Percentiles rank a stretch among this genome's conserved stretches.
These are phyloP conservation scores for Neofusicoccum parvum DNA, from an alignment of 2,329 filamentous ascomycete species.

Conservation along the genomic window DNA sequence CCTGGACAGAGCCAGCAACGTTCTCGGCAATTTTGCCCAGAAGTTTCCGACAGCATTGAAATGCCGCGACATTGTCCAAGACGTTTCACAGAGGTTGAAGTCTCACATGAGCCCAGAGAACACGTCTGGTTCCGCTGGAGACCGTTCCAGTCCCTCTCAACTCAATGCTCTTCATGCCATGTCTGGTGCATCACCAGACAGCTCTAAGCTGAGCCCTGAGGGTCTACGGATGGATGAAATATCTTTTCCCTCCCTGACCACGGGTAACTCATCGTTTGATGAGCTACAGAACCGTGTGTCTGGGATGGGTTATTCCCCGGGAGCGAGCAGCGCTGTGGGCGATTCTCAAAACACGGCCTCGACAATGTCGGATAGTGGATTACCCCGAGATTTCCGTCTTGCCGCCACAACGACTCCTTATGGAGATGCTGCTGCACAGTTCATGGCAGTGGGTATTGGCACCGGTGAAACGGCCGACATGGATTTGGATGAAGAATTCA, in stretches of 20 bases:
- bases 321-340: not conserved
- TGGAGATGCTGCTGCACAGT: slow-evolving; percentile 12
- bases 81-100: slow-evolving; percentile 6
- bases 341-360: not conserved
- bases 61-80: slow-evolving; percentile 21
- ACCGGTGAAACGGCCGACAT: slow-evolving; percentile 8
- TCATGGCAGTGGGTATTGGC: slow-evolving; percentile 9
- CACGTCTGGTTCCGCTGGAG: not conserved
- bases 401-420: slow-evolving; percentile 7
- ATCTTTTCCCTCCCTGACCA: slow-evolving; percentile 1
- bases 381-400: not conserved
- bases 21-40: slow-evolving; percentile 21
- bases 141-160: not conserved
- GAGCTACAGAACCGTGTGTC: slow-evolving; percentile 4
- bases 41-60: slow-evolving; percentile 24
- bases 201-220: not conserved
- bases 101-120: not conserved
- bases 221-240: not conserved
- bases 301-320: not conserved
- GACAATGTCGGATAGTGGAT: slow-evolving; percentile 5
- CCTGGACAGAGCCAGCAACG: slow-evolving; percentile 22
- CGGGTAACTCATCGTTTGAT: slow-evolving; percentile 1
- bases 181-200: not conserved
- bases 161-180: not conserved
- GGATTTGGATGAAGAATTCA: slow-evolving; percentile 12